Percentiles rank a stretch among this genome's conserved stretches.
These are phyloP conservation scores for Trichopus zeylanicus DNA, from an alignment of 116 monocot species.

Conservation along the genomic window DNA sequence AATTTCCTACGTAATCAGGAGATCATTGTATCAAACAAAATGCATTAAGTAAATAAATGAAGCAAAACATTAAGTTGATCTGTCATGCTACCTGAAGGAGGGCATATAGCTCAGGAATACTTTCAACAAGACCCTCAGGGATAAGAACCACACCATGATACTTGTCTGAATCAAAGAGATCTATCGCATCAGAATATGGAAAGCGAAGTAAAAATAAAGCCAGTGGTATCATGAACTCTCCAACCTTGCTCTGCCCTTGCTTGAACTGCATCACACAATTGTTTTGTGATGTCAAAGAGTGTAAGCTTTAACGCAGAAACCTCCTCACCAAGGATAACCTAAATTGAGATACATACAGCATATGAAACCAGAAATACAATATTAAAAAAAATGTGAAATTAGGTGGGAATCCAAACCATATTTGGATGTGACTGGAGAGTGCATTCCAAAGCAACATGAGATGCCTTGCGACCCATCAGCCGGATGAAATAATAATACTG, in stretches of 20 bases:
- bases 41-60: background rate
- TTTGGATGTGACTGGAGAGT: conserved; percentile 90
- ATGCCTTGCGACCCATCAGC: conserved; percentile 84
- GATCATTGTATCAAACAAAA: background rate
- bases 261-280: conserved; percentile 84
- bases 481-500: conserved; percentile 96
- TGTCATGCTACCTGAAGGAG: conserved; percentile 56
- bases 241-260: conserved; percentile 66
- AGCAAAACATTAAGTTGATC: background rate
- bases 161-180: conserved; percentile 41
- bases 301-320: conserved; percentile 78
- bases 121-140: conserved; percentile 90
- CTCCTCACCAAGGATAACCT: conserved; percentile 86
- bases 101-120: conserved; percentile 77
- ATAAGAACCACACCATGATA: conserved; percentile 89
- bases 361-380: background rate
- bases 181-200: conserved; percentile 1
- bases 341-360: background rate
- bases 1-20: conserved; percentile 57
- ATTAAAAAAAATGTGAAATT: background rate
- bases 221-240: background rate
- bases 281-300: conserved; percentile 75
- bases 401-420: conserved; percentile 38
- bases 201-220: background rate
- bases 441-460: conserved; percentile 89